Percentiles rank a stretch among this genome's conserved stretches.
Conservation (phyloP, 805 yeast genomes). For the Candida gorgasii region DNA sequence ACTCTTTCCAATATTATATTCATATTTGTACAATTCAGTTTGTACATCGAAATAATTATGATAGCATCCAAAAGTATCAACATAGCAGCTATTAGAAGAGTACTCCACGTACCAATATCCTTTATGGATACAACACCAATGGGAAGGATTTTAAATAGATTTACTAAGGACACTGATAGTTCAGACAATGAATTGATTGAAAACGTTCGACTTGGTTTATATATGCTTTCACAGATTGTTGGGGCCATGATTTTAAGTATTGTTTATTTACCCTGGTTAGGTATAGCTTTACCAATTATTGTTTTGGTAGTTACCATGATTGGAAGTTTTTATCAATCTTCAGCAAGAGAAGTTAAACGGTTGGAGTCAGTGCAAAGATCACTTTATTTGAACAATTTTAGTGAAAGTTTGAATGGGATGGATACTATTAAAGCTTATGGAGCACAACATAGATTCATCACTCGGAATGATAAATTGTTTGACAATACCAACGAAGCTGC, state of each 20-base stretch:
- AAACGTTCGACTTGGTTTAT: conserved; percentile 60
- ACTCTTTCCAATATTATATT: conserved; percentile 42
- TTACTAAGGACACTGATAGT: conserved; percentile 83
- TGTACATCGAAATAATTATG: conserved; percentile 26
- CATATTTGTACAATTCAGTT: conserved; percentile 41
- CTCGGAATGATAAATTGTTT: conserved; percentile 25
- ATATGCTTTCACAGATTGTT: conserved; percentile 51
- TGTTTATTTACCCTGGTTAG: conserved; percentile 41
- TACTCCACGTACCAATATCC: conserved; percentile 77
- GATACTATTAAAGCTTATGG: conserved; percentile 36
- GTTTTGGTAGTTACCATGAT: conserved; percentile 23
- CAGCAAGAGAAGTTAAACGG: conserved; percentile 39
- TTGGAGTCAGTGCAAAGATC: conserved; percentile 41
- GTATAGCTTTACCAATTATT: conserved; percentile 35
- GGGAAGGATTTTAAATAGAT: conserved; percentile 82
- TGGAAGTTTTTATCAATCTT: conserved; percentile 35
- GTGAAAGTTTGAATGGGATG: conserved; percentile 37
- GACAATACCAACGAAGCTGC: conserved; percentile 38
- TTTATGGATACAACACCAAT: conserved; percentile 84
- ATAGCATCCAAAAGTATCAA: conserved; percentile 58
- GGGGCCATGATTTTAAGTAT: conserved; percentile 51
- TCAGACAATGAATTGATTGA: conserved; percentile 77
- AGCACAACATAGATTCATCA: conserved; percentile 24
- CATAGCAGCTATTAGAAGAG: conserved; percentile 54
- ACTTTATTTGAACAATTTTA: conserved; percentile 37